Conservation (phyloP, 768 basidiomycete species). For the Tricholoma sp. region DNA sequence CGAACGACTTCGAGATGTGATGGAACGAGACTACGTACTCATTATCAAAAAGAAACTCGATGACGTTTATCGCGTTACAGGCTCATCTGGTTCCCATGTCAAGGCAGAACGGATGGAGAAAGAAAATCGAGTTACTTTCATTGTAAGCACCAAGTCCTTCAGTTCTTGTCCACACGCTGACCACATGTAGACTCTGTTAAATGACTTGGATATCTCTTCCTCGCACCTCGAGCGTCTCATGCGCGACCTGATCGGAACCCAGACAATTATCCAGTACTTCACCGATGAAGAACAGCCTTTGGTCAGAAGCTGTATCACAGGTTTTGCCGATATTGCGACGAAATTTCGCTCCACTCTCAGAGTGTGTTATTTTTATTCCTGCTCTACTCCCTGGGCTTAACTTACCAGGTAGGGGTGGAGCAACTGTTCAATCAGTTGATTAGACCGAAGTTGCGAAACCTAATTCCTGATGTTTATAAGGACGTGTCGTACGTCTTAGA, state of each 20-base stretch:
- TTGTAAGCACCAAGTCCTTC: conserved; percentile 48
- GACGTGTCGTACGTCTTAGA: conserved; percentile 87
- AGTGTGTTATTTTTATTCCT: conserved; percentile 34
- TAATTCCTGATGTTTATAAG: conserved; percentile 86
- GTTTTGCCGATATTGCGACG: conserved; percentile 47
- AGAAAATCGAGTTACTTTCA: conserved; percentile 75
- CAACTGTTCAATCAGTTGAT: conserved; percentile 94
- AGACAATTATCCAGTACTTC: conserved; percentile 64
- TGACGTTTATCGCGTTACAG: conserved; percentile 67
- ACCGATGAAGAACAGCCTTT: conserved; percentile 46
- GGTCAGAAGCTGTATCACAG: conserved; percentile 44
- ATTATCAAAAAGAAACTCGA: conserved; percentile 85
- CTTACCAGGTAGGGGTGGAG: conserved; percentile 71
- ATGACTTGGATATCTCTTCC: conserved; percentile 91
- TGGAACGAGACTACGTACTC: conserved; percentile 80
- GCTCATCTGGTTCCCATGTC: conserved; percentile 34
- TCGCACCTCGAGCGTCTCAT: conserved; percentile 83
- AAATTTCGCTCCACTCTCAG: conserved; percentile 72
- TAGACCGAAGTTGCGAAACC: conserved; percentile 77
- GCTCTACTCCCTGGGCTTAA: background rate
- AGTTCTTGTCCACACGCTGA: conserved; percentile 1
- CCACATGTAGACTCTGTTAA: conserved; percentile 67
- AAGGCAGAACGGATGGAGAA: conserved; percentile 75
- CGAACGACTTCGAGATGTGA: conserved; percentile 59
- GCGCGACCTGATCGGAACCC: conserved; percentile 53